A percentile compares a stretch with the other conserved stretches of the same genome.
phyloP scores from a whole-genome alignment of 2,329 filamentous ascomycete genomes.

The Fusarium austroafricanum region DNA sequence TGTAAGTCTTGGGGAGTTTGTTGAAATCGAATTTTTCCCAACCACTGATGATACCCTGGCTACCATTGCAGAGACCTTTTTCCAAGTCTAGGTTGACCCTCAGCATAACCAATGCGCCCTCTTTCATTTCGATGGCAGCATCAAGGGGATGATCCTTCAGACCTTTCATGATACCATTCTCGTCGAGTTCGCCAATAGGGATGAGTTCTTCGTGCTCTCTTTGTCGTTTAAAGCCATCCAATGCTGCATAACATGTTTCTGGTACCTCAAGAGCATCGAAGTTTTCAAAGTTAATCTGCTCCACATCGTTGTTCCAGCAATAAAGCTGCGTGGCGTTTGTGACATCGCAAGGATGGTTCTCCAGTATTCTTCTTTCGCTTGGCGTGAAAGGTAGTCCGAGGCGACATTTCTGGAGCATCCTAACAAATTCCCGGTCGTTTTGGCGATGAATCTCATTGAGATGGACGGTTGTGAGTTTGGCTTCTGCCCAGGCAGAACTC shows the following conservation, averaged over 20 bases:
- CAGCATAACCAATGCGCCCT: conserved; percentile 40
- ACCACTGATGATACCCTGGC: conserved; percentile 42
- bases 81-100: conserved; percentile 38
- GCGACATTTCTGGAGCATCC: conserved; percentile 66
- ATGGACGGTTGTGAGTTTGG: conserved; percentile 64
- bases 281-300: not conserved
- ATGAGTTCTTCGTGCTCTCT: not conserved
- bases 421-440: conserved; percentile 63
- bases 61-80: conserved; percentile 39
- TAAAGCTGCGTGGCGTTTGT: conserved; percentile 37
- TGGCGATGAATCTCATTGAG: conserved; percentile 69
- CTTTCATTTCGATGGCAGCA: conserved; percentile 13
- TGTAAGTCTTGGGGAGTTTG: not conserved
- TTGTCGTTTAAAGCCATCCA: not conserved
- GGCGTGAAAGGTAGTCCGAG: conserved; percentile 55
- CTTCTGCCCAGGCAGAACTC: conserved; percentile 65
- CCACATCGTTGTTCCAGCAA: not conserved
- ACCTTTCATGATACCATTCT: not conserved
- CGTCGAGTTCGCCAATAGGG: not conserved
- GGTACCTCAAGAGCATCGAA: not conserved
- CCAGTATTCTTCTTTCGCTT: conserved; percentile 55
- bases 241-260: not conserved
- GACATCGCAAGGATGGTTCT: conserved; percentile 56
- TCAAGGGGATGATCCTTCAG: conserved; percentile 30
- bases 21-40: conserved; percentile 20